A percentile compares a stretch with the other conserved stretches of the same genome.
Conservation (phyloP, 2,329 filamentous ascomycete species). For the Penicillium sp. region DNA sequence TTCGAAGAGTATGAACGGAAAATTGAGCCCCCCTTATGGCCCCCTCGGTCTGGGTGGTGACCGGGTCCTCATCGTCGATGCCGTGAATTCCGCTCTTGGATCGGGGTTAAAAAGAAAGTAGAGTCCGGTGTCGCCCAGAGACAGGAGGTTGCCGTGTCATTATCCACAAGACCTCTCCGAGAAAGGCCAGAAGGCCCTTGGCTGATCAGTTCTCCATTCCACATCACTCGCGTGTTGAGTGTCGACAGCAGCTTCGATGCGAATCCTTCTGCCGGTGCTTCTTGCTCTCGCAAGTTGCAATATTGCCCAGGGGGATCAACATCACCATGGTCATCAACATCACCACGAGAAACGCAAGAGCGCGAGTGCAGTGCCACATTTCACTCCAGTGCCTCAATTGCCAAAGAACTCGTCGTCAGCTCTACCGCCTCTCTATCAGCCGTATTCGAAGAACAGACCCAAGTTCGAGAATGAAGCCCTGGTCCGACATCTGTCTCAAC, state of each 20-base stretch:
- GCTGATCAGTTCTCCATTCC: neutral
- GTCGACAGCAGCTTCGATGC: slow-evolving; percentile 1
- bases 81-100: neutral
- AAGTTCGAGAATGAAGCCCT: slow-evolving; percentile 2
- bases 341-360: neutral
- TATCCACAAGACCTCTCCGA: neutral
- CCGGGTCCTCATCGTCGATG: neutral
- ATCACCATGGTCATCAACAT: neutral
- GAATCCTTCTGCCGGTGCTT: slow-evolving; percentile 1
- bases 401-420: slow-evolving; percentile 1
- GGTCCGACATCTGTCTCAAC: neutral
- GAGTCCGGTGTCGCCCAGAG: neutral
- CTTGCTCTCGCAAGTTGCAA: slow-evolving; percentile 3
- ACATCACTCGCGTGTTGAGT: neutral
- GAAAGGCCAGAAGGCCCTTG: neutral
- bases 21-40: no score
- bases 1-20: neutral
- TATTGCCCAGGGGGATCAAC: neutral
- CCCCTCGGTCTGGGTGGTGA: neutral
- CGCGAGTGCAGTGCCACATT: neutral
- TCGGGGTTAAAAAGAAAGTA: neutral
- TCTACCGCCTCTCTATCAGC: neutral
- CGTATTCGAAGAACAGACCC: slow-evolving; percentile 1
- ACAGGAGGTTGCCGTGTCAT: neutral
- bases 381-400: neutral